Base-by-base conservation (phyloP, 768 basidiomycete genomes). In the Mycena olivaceomarginata region DNA sequence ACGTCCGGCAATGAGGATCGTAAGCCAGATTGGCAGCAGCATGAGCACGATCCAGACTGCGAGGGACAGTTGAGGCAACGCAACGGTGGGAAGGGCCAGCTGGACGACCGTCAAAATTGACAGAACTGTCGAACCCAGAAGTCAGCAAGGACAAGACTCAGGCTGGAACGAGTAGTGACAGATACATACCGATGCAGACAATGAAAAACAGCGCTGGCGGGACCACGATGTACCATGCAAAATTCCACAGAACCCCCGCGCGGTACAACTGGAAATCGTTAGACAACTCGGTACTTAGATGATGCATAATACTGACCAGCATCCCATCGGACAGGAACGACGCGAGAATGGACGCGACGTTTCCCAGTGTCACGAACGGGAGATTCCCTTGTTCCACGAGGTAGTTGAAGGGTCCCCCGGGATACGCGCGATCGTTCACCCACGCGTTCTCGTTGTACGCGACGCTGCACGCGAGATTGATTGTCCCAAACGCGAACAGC, bases 301-400 rank as follows among this genome's bases (percentile, higher is more conserved):
- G 31, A 31, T 31, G 4, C 31, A 31, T 31, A 31, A 31, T 31
- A 72, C 85, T 62, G 67, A 89, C 89, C 77, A 89, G 81, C 59
- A 88, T 69, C 1, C 79, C 88, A 57, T 88, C 86, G 11, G 84
- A 84, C 78, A 88, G 76, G 15, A 87, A 80, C 15, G 87, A 85
- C 53, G 86, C 71, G 18, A 83, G n/a, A 25, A 82, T 76, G 16
- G 84, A 77, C 11, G 84, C 83, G 8, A 80, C 77, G 25, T 83
- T 80, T 20, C 79, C 81, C 3, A 81, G 56, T 1, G 79, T 80
- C 45, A 77, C 51, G 20, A 81, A 74, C 82, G 85, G 85, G 0
- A 78, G 82, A 79, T 15, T 76, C 60, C 65, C 62, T 63, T 86
- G 72, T 37, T 77, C 56, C 15, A 67, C 77, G 60, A 86, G 81